Percentiles rank a stretch among this genome's conserved stretches.
phyloP scores from a whole-genome alignment of 2,329 filamentous ascomycete species.

The Pseudocercospora cruenta region DNA sequence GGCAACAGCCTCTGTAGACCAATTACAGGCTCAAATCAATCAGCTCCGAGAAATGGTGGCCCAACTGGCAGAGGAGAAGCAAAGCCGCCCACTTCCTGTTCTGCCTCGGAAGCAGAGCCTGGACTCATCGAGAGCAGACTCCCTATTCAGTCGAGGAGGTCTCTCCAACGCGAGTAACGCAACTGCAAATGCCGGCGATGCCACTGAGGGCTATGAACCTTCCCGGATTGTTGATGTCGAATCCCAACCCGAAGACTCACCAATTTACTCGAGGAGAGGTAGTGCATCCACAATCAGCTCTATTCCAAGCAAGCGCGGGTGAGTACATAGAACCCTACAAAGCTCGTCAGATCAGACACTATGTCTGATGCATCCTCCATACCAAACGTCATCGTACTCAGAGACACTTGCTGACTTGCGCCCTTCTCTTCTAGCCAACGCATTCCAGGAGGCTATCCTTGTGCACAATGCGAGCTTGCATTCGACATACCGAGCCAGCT shows the following conservation, averaged over 20 bases:
- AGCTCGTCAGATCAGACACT: background rate
- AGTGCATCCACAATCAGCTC: constrained; percentile 1
- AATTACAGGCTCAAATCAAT: constrained; percentile 4
- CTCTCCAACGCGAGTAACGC: background rate
- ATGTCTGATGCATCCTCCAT: background rate
- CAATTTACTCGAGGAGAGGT: background rate
- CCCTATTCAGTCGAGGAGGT: background rate
- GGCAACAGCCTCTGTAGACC: background rate
- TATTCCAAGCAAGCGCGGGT: constrained; percentile 1
- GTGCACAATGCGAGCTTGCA: constrained; percentile 1
- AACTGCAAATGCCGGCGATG: background rate
- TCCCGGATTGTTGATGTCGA: background rate
- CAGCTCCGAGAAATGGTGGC: constrained; percentile 4
- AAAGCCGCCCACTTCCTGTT: background rate
- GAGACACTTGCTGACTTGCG: background rate
- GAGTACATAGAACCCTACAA: background rate
- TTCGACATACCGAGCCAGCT: constrained; percentile 3
- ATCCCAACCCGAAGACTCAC: background rate
- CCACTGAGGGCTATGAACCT: background rate
- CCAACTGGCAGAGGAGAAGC: background rate
- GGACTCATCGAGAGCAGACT: background rate
- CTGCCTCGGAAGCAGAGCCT: background rate
- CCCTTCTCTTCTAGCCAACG: background rate
- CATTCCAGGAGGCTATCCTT: constrained; percentile 1
- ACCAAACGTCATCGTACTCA: background rate